Conservation (phyloP, 2,329 filamentous ascomycete species). For the Lachnellula subtilissima region DNA sequence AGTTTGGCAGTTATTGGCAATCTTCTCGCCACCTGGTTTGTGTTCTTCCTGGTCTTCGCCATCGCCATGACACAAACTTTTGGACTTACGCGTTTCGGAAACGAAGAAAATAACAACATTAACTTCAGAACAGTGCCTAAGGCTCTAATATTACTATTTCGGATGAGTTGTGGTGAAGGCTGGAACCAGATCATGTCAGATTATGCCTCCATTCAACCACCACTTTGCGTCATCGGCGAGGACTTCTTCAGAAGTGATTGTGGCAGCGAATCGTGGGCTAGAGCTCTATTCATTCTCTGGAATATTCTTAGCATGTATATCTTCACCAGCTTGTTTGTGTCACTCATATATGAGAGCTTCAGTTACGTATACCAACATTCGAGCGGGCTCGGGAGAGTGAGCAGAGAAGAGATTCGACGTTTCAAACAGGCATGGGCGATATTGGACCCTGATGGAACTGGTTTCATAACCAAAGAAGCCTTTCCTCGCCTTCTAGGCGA, state of each 20-base stretch:
- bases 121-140: constrained; percentile 95
- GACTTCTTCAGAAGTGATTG: constrained; percentile 88
- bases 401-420: constrained; percentile 86
- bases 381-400: constrained; percentile 84
- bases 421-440: constrained; percentile 99
- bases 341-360: constrained; percentile 98
- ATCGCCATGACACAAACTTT: constrained; percentile 96
- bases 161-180: constrained; percentile 88
- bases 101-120: constrained; percentile 67
- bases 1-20: constrained; percentile 89
- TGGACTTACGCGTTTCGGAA: constrained; percentile 83
- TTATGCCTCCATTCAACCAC: constrained; percentile 73
- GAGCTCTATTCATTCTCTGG: constrained; percentile 89
- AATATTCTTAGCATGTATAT: constrained; percentile 99
- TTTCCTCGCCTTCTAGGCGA: constrained; percentile 88
- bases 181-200: constrained; percentile 99
- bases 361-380: constrained; percentile 98
- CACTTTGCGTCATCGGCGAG: constrained; percentile 68
- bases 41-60: constrained; percentile 92
- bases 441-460: constrained; percentile 84
- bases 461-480: constrained; percentile 82
- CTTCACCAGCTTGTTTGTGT: constrained; percentile 97
- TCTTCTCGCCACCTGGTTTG: constrained; percentile 91
- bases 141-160: constrained; percentile 86
- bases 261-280: constrained; percentile 83